Evolutionary conservation across 352 stramenopile genomes (phyloP).

Genomic region (Globisporangium solare): DNA sequence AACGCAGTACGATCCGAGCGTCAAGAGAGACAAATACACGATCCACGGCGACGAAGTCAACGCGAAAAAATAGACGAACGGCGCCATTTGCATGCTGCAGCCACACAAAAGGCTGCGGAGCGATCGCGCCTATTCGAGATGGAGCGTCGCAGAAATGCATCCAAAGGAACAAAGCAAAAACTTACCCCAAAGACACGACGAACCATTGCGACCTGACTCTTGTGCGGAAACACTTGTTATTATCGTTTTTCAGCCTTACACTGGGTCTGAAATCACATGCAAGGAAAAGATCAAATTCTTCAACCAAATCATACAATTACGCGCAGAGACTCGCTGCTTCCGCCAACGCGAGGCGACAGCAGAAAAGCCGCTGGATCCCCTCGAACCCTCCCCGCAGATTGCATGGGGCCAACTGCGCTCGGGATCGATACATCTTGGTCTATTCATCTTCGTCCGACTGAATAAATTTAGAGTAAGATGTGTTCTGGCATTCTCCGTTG

Average conservation of each 20-base stretch:
- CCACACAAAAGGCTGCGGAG: too few relatives aligned
- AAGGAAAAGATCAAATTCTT: conserved; percentile 12
- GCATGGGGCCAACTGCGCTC: neutral
- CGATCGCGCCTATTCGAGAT: too few relatives aligned
- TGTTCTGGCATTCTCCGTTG: conserved; percentile 87
- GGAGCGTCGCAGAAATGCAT: too few relatives aligned
- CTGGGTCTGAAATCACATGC: neutral
- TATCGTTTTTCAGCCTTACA: neutral
- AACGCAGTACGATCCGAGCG: conserved; percentile 64
- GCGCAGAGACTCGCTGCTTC: conserved; percentile 2
- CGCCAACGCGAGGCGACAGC: neutral
- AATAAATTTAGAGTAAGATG: conserved; percentile 89
- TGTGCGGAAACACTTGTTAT: conserved; percentile 2
- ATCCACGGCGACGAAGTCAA: conserved; percentile 70
- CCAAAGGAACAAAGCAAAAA: too few relatives aligned
- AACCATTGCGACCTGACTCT: too few relatives aligned
- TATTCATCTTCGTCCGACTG: conserved; percentile 87
- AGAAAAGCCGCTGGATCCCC: too few relatives aligned
- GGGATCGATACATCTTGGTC: conserved; percentile 9
- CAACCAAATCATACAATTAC: conserved; percentile 17
- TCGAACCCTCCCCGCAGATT: too few relatives aligned
- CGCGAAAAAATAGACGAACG: conserved; percentile 24
- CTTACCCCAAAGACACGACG: neutral
- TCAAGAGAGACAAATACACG: conserved; percentile 79
- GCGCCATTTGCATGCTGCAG: neutral